A percentile compares a stretch with the other conserved stretches of the same genome.
Evolutionary conservation across 75 land plant species (phyloP).

Genomic region (Picea sitchensis): DNA sequence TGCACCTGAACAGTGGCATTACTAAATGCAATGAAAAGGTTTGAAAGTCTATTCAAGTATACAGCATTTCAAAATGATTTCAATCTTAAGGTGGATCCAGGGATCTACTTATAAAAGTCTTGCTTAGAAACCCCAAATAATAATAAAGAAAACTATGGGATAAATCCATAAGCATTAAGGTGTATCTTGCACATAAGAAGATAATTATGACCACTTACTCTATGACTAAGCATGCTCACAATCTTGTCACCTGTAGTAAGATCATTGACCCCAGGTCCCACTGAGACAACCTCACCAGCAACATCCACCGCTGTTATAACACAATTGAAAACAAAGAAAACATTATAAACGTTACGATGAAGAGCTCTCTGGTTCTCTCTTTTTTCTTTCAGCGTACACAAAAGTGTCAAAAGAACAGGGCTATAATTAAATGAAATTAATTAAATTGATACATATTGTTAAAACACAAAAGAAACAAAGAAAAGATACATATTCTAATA

Average conservation of each 20-base stretch:
- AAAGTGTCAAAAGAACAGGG: no score
- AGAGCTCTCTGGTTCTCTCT: no score
- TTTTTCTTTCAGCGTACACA: no score
- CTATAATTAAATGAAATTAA: no score
- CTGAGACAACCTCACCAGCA: conserved; percentile 64
- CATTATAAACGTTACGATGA: no score
- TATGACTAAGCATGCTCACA: conserved; percentile 36
- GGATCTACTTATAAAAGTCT: not conserved
- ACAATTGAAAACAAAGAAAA: no score
- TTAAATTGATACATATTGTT: no score
- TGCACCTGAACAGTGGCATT: not conserved
- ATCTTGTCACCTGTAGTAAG: conserved; percentile 69
- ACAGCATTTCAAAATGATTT: not conserved
- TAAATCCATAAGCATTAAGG: not conserved
- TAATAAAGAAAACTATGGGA: not conserved
- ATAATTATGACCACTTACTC: conserved; percentile 23
- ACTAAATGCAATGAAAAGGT: not conserved
- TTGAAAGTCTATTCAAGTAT: not conserved
- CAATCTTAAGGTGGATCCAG: not conserved
- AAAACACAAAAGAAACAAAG: no score
- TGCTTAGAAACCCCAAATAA: not conserved
- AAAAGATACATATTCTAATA: no score
- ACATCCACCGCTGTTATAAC: conserved; percentile 53
- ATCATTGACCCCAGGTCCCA: conserved; percentile 48
- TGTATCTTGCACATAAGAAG: not conserved